These are phyloP conservation scores for Akebia trifoliata DNA, from an alignment of 164 flowering plant genomes.

Conservation along the genomic window DNA sequence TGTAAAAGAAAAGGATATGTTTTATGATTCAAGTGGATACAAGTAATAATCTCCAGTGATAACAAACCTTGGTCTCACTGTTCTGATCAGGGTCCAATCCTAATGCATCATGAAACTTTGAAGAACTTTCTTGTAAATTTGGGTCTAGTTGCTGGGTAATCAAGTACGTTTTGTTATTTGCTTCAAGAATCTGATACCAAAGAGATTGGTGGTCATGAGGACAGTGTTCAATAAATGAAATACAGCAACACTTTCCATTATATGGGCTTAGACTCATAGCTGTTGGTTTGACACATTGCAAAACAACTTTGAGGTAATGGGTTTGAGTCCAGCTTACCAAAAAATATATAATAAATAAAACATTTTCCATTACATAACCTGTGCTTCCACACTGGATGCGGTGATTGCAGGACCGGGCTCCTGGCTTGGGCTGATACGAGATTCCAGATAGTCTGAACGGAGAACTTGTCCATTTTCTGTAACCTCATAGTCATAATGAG, in stretches of 20 bases:
- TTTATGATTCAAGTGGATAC: too few relatives aligned
- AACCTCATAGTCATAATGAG: conserved; percentile 41
- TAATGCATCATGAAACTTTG: conserved; percentile 56
- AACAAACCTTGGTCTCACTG: conserved; percentile 54
- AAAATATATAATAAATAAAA: too few relatives aligned
- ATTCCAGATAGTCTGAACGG: conserved; percentile 39
- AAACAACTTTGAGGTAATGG: too few relatives aligned
- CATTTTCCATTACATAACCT: conserved; percentile 29
- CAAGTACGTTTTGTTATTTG: conserved; percentile 34
- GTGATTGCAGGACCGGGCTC: conserved; percentile 35
- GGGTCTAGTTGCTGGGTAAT: conserved; percentile 35
- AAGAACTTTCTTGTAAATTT: conserved; percentile 46
- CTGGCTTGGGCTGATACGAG: conserved; percentile 39
- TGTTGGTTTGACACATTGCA: too few relatives aligned
- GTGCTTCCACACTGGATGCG: conserved; percentile 40
- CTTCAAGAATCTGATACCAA: conserved; percentile 36
- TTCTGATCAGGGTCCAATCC: conserved; percentile 35
- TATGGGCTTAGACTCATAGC: too few relatives aligned
- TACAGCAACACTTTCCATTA: too few relatives aligned
- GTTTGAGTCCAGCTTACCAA: too few relatives aligned
- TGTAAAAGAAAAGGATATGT: not conserved
- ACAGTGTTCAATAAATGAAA: not conserved
- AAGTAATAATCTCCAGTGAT: too few relatives aligned
- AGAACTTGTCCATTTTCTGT: conserved; percentile 52
- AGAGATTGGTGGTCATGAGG: not conserved